phyloP scores from a whole-genome alignment of 2,329 filamentous ascomycete genomes.

The Aspergillus pseudonomiae region DNA sequence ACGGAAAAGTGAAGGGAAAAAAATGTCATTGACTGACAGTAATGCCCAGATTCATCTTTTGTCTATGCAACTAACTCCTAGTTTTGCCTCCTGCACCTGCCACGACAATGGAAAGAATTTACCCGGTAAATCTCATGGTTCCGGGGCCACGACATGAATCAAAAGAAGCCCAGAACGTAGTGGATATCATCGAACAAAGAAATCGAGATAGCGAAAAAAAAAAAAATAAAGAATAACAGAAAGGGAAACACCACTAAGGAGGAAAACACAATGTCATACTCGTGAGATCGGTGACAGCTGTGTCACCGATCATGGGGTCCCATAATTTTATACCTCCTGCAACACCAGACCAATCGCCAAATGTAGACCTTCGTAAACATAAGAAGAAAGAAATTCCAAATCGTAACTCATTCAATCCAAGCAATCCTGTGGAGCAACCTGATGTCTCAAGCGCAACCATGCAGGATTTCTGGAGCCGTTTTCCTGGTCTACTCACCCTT shows the following conservation, averaged over 20 bases:
- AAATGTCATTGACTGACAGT: not conserved
- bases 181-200: slow-evolving; percentile 27
- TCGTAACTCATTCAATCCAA: slow-evolving; percentile 22
- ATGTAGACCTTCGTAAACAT: slow-evolving; percentile 17
- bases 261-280: slow-evolving; percentile 7
- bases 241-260: not conserved
- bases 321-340: slow-evolving; percentile 8
- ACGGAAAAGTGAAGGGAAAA: not conserved
- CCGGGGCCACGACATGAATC: not conserved
- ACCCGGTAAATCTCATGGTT: slow-evolving; percentile 5
- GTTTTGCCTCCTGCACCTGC: slow-evolving; percentile 7
- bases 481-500: slow-evolving; percentile 34
- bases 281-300: slow-evolving; percentile 6
- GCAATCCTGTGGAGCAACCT: not conserved
- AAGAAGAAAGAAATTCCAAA: slow-evolving; percentile 15
- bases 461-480: not conserved
- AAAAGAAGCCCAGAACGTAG: slow-evolving; percentile 22
- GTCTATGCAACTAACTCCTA: slow-evolving; percentile 15
- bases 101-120: slow-evolving; percentile 4
- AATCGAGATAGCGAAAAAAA: slow-evolving; percentile 17
- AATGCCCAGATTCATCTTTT: slow-evolving; percentile 8
- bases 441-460: not conserved
- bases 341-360: slow-evolving; percentile 17
- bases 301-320: not conserved
- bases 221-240: slow-evolving; percentile 4